These are phyloP conservation scores for Parathielavia hyrcaniae DNA, from an alignment of 495 filamentous ascomycete genomes.

Conservation along the genomic window DNA sequence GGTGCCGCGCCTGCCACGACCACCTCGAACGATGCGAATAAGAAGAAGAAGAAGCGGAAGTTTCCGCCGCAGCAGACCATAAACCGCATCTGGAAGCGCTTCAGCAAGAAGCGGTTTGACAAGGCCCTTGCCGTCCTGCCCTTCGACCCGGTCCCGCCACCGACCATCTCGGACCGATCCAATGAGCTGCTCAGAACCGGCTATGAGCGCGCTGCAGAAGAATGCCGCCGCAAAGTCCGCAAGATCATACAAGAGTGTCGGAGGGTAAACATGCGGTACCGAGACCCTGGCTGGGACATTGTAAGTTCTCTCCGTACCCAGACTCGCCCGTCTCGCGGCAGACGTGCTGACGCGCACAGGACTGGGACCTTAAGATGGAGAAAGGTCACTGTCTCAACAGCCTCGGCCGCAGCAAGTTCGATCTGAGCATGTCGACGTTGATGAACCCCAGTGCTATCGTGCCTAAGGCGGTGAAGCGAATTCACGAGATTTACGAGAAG, in stretches of 20 bases:
- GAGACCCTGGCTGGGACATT: constrained; percentile 80
- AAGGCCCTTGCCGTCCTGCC: constrained; percentile 45
- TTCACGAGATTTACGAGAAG: constrained; percentile 82
- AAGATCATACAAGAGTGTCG: constrained; percentile 82
- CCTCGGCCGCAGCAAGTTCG: constrained; percentile 41
- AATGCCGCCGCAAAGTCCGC: constrained; percentile 72
- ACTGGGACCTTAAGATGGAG: constrained; percentile 48
- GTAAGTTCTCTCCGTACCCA: constrained; percentile 42
- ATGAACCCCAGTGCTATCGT: constrained; percentile 38
- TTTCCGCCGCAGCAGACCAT: constrained; percentile 68
- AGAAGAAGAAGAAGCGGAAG: constrained; percentile 51
- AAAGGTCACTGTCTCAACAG: constrained; percentile 45
- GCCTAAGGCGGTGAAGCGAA: constrained; percentile 62
- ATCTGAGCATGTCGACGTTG: constrained; percentile 34
- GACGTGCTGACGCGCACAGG: constrained; percentile 28
- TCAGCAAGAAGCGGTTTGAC: constrained; percentile 55
- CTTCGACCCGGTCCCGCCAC: constrained; percentile 44
- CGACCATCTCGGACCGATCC: constrained; percentile 40
- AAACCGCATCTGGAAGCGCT: constrained; percentile 75
- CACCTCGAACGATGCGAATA: constrained; percentile 29
- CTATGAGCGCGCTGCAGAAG: constrained; percentile 67
- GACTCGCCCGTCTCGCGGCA: neutral
- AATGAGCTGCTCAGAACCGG: constrained; percentile 49
- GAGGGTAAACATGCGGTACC: constrained; percentile 82
- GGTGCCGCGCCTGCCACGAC: constrained; percentile 19